phyloP scores from a whole-genome alignment of 352 stramenopile genomes.

The Hyaloperonospora arabidopsidis region DNA sequence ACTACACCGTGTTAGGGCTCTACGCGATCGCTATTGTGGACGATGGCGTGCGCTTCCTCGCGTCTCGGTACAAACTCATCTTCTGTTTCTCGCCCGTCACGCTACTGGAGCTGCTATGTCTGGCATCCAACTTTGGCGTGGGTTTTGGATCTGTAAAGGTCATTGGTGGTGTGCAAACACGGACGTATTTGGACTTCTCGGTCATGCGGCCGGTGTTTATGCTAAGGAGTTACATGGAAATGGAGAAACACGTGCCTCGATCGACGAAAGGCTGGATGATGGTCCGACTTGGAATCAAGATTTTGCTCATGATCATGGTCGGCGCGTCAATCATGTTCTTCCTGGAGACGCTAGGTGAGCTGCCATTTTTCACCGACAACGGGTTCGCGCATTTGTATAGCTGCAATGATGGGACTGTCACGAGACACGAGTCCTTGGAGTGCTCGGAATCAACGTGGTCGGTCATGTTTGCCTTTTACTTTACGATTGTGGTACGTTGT shows the following conservation, averaged over 20 bases:
- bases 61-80: constrained; percentile 69
- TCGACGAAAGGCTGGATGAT: constrained; percentile 81
- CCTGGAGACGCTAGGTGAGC: constrained; percentile 79
- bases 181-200: constrained; percentile 81
- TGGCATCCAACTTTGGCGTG: constrained; percentile 70
- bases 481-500: constrained; percentile 71
- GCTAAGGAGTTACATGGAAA: constrained; percentile 73
- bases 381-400: constrained; percentile 78
- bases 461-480: constrained; percentile 86
- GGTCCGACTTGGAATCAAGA: constrained; percentile 61
- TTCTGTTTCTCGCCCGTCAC: constrained; percentile 70
- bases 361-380: constrained; percentile 69
- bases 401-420: constrained; percentile 56
- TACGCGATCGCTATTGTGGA: constrained; percentile 60
- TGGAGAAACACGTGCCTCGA: constrained; percentile 65
- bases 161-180: constrained; percentile 44
- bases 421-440: constrained; percentile 31
- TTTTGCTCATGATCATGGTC: constrained; percentile 80
- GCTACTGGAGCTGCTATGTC: constrained; percentile 63
- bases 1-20: constrained; percentile 56
- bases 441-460: constrained; percentile 71
- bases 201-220: constrained; percentile 82
- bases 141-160: constrained; percentile 60
- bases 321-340: constrained; percentile 80
- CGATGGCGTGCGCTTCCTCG: constrained; percentile 69